Evolutionary conservation across 164 flowering plant species (phyloP), one percentile per base, ranked within the genome.

Genomic region (Buxus sempervirens): DNA sequence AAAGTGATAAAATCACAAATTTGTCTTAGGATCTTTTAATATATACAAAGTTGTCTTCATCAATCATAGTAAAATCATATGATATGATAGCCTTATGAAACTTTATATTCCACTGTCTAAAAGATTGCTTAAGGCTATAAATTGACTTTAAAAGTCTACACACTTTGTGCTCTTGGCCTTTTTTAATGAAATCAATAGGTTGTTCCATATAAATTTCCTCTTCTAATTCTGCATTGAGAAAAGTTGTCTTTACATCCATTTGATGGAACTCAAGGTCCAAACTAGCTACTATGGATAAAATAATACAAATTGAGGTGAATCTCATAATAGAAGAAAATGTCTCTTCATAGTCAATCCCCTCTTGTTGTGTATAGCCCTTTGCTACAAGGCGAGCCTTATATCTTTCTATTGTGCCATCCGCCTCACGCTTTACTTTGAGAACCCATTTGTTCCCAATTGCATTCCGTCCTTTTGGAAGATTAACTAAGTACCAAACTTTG

Each of bases 41-140:
- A 64, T 64, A 64, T 28, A 64, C 58, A 25, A 1, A 51, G 25
- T 64, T 12, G 32, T 64, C 32, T 25, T 48, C 67, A 21, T 49
- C 20, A 9, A 49, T 48, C 57, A 48, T 64, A 3, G 24, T 18
- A 51, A 64, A 64, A 22, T 1, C 67, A 48, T 64, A 49, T 19
- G 58, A 63, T 16, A 42, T 38, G 23, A 63, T 41, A 9, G 8
- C 54, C 3, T 42, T n/a, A 1, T 63, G 54, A 45, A 63, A 63
- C 7, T 7, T 6, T 16, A 63, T 8, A 6, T 63, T 41, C 66
- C 23, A 63, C 7, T 32, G 38, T 32, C 38, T 32, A 3, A 7
- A 32, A 32, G 38, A 32, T 7, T 32, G 38, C 7, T 42, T 63
- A 4, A 63, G 54, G 6, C 54, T 23, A 63, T 63, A 41, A 13